phyloP scores from a whole-genome alignment of 495 filamentous ascomycete genomes.

The Parathielavia appendiculata region DNA sequence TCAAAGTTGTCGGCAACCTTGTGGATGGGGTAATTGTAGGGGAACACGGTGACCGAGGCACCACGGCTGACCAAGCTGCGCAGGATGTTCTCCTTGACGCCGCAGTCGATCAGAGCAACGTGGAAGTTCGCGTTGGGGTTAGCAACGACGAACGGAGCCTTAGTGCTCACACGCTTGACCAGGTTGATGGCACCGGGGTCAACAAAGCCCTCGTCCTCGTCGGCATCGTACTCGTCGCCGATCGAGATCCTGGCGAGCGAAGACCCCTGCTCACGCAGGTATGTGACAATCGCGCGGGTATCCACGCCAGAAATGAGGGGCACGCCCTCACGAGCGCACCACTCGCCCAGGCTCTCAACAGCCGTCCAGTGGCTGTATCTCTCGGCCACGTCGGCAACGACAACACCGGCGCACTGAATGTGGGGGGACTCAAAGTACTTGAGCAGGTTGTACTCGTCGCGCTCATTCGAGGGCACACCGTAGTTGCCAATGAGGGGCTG shows the following conservation, averaged over 20 bases:
- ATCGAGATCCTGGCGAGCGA: slow-evolving; percentile 92
- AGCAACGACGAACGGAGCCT: slow-evolving; percentile 90
- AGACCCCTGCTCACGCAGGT: slow-evolving; percentile 90
- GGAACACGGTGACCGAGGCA: slow-evolving; percentile 84
- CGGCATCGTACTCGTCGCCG: slow-evolving; percentile 96
- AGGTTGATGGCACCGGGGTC: slow-evolving; percentile 96
- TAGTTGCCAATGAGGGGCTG: slow-evolving; percentile 99
- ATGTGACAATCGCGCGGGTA: slow-evolving; percentile 92
- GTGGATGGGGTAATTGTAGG: slow-evolving; percentile 94
- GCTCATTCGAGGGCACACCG: slow-evolving; percentile 74
- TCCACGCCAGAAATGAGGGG: slow-evolving; percentile 96
- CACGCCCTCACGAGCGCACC: slow-evolving; percentile 94
- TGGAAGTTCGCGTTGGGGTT: slow-evolving; percentile 75
- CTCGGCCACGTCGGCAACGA: slow-evolving; percentile 88
- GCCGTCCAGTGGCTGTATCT: slow-evolving; percentile 98
- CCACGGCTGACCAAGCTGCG: slow-evolving; percentile 85
- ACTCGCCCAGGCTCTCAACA: slow-evolving; percentile 84
- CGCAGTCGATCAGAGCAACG: slow-evolving; percentile 93
- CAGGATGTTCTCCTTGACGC: slow-evolving; percentile 99
- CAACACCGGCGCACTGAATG: slow-evolving; percentile 91
- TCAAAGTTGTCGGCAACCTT: slow-evolving; percentile 97
- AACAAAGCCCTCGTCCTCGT: slow-evolving; percentile 93
- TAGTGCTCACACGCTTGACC: slow-evolving; percentile 92
- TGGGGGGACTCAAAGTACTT: slow-evolving; percentile 95
- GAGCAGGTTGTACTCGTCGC: slow-evolving; percentile 72